Base-by-base conservation (phyloP, 371 early-diverging fungal genomes). In the Apophysomyces elegans region DNA sequence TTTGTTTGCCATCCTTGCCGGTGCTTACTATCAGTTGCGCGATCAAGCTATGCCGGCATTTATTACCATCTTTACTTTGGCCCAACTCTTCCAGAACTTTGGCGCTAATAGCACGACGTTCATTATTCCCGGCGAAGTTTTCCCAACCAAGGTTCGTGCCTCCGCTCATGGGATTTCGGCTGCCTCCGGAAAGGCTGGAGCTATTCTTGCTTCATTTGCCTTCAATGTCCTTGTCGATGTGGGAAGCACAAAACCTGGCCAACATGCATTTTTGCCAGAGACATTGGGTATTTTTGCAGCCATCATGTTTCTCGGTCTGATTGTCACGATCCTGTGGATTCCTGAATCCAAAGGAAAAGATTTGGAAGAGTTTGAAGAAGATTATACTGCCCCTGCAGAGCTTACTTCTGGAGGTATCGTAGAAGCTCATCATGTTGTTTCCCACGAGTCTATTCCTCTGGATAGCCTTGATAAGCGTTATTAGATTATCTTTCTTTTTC, bases 91-190 rank as follows among this genome's bases (percentile, higher is more conserved):
- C 85, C 89, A 88, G 80, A 91, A 95, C 86, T 95, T 95, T 79
- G 96, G 96, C 56, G 93, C 97, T 71, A 95, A 95, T 84, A 73
- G 90, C 45, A 95, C 95, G 37, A 95, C 95, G 36, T 95, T 96
- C 61, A 90, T 96, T 60, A 83, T 93, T 66, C 95, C 97, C 21
- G 90, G 92, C 72, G 97, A 96, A 75, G 88, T 91, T 6, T 96
- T 94, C 86, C 95, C 96, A 16, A 95, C 95, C n/a, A 88, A 90
- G 64, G 92, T 89, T 64, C 89, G 95, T 63, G 88, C 95, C 18
- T 91, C 94, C 7, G 88, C 90, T 62, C 95, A 94, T 70, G 96
- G 96, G 72, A 93, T 95, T 68, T 91, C 93, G 62, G 95, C 95
- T 47, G 95, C 94, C 32, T 77, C 85, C 61, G 95, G 95, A 59